Evolutionary conservation across 2,329 filamentous ascomycete genomes (phyloP).

Genomic region (Dendrostoma leiphaemia): DNA sequence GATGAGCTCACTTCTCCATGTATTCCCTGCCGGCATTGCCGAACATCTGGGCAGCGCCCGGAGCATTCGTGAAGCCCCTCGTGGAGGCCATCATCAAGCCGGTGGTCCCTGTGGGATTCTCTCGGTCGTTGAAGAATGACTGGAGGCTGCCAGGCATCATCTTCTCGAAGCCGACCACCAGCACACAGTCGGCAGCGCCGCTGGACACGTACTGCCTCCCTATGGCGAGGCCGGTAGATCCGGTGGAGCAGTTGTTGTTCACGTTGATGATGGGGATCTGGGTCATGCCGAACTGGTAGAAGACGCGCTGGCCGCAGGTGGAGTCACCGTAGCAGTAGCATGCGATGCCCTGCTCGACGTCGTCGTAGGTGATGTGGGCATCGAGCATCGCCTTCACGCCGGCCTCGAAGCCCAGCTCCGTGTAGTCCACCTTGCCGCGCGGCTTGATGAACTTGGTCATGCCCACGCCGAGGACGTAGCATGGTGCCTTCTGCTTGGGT

Average conservation of each 20-base stretch:
- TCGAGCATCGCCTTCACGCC: conserved; percentile 83
- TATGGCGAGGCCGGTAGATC: conserved; percentile 86
- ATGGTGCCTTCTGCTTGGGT: conserved; percentile 48
- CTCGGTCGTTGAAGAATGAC: conserved; percentile 79
- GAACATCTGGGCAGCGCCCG: conserved; percentile 88
- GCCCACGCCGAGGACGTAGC: conserved; percentile 93
- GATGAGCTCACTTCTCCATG: conserved; percentile 74
- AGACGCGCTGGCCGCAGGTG: conserved; percentile 92
- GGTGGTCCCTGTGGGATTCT: conserved; percentile 73
- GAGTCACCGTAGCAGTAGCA: conserved; percentile 98
- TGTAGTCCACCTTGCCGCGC: conserved; percentile 89
- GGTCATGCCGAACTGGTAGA: conserved; percentile 99
- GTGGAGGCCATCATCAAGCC: conserved; percentile 80
- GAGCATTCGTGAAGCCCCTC: conserved; percentile 76
- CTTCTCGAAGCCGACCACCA: conserved; percentile 97
- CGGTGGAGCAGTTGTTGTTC: conserved; percentile 98
- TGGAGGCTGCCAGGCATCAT: conserved; percentile 92
- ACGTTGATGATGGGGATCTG: conserved; percentile 96
- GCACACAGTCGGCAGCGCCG: conserved; percentile 80
- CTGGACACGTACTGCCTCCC: conserved; percentile 75
- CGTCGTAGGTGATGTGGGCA: conserved; percentile 92
- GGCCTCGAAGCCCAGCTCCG: conserved; percentile 89
- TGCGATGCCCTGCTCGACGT: conserved; percentile 91
- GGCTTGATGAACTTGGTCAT: conserved; percentile 99
- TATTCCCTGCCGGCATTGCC: conserved; percentile 93